A percentile compares a stretch with the other conserved stretches of the same genome.
Conservation (phyloP, 768 basidiomycete species). For the Coprinopsis cinerea region DNA sequence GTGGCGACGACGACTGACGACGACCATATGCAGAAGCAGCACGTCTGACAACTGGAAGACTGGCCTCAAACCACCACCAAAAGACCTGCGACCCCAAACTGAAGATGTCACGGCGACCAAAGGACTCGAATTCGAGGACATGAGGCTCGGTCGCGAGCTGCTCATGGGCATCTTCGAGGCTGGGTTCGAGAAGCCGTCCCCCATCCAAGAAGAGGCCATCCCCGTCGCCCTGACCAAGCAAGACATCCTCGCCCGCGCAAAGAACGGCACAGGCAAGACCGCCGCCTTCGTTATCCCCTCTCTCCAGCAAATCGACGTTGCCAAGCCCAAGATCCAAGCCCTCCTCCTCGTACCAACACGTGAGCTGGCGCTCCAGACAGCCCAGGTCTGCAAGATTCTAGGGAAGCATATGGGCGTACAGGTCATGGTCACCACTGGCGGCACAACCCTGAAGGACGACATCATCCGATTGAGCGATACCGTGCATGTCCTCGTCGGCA, state of each 20-base stretch:
- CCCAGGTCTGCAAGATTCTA: constrained; percentile 97
- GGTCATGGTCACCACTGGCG: constrained; percentile 99
- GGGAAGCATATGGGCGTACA: constrained; percentile 94
- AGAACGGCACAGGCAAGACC: constrained; percentile 97
- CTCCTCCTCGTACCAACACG: constrained; percentile 97
- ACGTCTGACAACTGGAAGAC: constrained; percentile 58
- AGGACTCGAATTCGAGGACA: constrained; percentile 94
- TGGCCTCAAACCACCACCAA: constrained; percentile 78
- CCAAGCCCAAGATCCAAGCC: constrained; percentile 86
- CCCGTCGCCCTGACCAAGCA: constrained; percentile 90
- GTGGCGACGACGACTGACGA: no score
- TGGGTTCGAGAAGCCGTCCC: constrained; percentile 93
- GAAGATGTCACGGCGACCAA: constrained; percentile 94
- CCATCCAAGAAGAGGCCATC: constrained; percentile 99
- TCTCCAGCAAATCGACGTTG: constrained; percentile 85
- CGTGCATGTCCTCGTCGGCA: constrained; percentile 96
- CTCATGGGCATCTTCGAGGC: constrained; percentile 99
- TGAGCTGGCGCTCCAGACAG: constrained; percentile 95
- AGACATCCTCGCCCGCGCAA: constrained; percentile 92
- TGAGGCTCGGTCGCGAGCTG: constrained; percentile 86
- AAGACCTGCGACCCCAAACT: constrained; percentile 91
- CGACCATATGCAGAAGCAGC: constrained; percentile 25
- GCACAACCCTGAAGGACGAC: constrained; percentile 96
- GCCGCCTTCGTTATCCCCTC: constrained; percentile 98
- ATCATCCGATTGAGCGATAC: constrained; percentile 85